phyloP scores from a whole-genome alignment of 148 eudicot species.

The Linanthus parryae region DNA sequence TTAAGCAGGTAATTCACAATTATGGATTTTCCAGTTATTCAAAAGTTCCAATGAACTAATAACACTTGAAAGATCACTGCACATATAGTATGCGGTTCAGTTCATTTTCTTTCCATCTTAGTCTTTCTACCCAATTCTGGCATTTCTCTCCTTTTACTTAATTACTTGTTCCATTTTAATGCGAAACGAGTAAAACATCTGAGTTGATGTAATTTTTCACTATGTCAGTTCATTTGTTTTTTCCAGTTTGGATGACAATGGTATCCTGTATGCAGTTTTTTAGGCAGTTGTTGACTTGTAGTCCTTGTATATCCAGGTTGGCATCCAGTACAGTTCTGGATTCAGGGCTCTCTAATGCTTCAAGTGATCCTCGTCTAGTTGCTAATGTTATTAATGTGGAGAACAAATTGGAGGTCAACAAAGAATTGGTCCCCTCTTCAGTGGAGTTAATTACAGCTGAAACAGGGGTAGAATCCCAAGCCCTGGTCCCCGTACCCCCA shows the following conservation, averaged over 20 bases:
- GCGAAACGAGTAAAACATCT: too few species aligned
- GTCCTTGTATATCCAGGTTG: conserved; percentile 14
- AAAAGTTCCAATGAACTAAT: too few species aligned
- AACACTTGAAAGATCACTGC: too few species aligned
- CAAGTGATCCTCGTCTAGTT: conserved; percentile 22
- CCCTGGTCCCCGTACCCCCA: conserved; percentile 54
- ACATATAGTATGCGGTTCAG: too few species aligned
- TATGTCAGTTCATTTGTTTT: not conserved
- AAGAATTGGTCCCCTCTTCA: conserved; percentile 41
- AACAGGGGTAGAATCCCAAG: conserved; percentile 42
- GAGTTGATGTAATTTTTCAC: not conserved
- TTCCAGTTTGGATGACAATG: not conserved
- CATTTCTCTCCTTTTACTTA: too few species aligned
- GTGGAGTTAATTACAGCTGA: conserved; percentile 22
- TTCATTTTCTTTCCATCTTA: too few species aligned
- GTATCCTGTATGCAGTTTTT: not conserved
- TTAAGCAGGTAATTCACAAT: conserved; percentile 66
- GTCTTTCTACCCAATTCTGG: too few species aligned
- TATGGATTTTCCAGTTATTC: too few species aligned
- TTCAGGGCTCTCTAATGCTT: conserved; percentile 17
- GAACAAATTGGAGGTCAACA: conserved; percentile 23
- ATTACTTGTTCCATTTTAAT: too few species aligned
- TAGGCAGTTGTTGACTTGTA: not conserved
- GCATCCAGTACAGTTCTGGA: conserved; percentile 21
- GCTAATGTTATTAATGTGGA: conserved; percentile 32